A percentile compares a stretch with the other conserved stretches of the same genome.
Conservation (phyloP, 2,329 filamentous ascomycete species). For the Aspergillus persii region DNA sequence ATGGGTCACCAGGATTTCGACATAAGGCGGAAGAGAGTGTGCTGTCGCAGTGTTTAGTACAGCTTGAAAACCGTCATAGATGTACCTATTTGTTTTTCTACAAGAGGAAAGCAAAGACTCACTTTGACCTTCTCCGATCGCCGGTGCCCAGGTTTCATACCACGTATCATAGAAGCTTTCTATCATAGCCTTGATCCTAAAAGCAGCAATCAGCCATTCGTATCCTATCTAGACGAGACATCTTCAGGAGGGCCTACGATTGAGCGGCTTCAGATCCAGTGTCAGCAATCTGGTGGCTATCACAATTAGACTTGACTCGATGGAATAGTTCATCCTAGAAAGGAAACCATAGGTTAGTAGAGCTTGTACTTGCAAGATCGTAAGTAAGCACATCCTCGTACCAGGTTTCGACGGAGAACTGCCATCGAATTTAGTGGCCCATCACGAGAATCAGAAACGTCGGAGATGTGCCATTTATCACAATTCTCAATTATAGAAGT, state of each 20-base stretch:
- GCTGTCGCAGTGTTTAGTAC: conserved; percentile 45
- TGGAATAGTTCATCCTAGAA: conserved; percentile 32
- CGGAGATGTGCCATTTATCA: conserved; percentile 66
- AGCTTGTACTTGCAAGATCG: background rate
- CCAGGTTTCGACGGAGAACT: conserved; percentile 65
- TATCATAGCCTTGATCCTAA: conserved; percentile 57
- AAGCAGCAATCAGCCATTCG: conserved; percentile 5
- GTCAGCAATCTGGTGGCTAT: conserved; percentile 32
- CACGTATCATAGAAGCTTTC: conserved; percentile 65
- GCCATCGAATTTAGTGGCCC: conserved; percentile 71
- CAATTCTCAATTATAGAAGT: conserved; percentile 66
- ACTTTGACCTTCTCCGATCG: conserved; percentile 56
- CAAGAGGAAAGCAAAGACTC: conserved; percentile 16
- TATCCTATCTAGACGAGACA: background rate
- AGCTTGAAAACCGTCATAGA: background rate
- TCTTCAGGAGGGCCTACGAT: conserved; percentile 24
- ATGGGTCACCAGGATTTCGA: conserved; percentile 71
- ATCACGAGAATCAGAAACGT: conserved; percentile 64
- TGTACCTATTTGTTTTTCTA: background rate
- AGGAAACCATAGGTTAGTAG: conserved; percentile 4
- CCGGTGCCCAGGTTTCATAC: conserved; percentile 61
- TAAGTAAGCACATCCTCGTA: conserved; percentile 25
- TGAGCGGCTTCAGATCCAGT: conserved; percentile 34
- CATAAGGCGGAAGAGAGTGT: conserved; percentile 62
- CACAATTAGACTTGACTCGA: conserved; percentile 36